Percentiles rank a stretch among this genome's conserved stretches.
Evolutionary conservation across 805 yeast species (phyloP).

Genomic region (Lipomyces kockii): DNA sequence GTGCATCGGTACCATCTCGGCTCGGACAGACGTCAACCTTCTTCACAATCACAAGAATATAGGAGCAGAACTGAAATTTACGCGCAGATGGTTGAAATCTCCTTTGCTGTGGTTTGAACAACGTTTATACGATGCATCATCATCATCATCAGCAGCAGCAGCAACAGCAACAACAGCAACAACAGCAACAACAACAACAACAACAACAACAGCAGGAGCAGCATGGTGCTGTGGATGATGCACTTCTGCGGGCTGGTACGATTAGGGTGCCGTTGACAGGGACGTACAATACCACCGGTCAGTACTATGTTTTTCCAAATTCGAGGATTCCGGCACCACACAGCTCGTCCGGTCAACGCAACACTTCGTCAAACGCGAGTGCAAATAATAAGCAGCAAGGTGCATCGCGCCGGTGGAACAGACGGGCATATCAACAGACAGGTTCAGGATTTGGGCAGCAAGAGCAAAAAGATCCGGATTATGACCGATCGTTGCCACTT

Average conservation of each 20-base stretch:
- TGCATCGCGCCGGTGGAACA: neutral
- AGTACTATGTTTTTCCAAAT: neutral
- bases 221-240: neutral
- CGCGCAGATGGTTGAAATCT: neutral
- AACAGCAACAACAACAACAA: neutral
- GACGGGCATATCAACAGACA: neutral
- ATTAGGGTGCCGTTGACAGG: neutral
- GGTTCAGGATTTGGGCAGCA: neutral
- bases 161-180: neutral
- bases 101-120: neutral
- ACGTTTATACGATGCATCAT: neutral
- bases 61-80: neutral
- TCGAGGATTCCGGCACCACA: neutral
- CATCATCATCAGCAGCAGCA: neutral
- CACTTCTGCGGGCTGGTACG: neutral
- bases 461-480: constrained; percentile 29
- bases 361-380: neutral
- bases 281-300: neutral
- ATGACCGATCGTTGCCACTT: constrained; percentile 32
- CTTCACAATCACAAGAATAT: neutral
- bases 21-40: neutral
- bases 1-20: neutral
- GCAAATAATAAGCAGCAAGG: neutral
- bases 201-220: neutral
- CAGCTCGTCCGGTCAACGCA: neutral